Conservation (phyloP, 176 grass and related monocot genomes). For the Aegilops longissima region DNA sequence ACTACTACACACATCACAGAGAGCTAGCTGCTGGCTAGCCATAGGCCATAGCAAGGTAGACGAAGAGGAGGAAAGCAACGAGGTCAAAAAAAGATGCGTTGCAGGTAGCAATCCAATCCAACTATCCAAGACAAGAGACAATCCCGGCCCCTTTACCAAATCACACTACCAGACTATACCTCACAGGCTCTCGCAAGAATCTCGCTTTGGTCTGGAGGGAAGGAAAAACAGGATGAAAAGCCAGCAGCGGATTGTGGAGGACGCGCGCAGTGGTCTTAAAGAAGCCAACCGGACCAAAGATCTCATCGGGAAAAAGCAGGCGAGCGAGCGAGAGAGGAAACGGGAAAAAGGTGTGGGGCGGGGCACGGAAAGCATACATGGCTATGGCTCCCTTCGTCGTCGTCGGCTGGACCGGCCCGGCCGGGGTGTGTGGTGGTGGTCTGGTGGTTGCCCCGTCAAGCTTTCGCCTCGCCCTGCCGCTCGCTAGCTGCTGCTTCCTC, state of each 20-base stretch:
- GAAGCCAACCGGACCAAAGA: conserved; percentile 57
- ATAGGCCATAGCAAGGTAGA: neutral
- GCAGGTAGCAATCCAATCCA: conserved; percentile 28
- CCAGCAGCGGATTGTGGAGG: conserved; percentile 15
- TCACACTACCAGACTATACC: neutral
- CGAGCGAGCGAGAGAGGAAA: conserved; percentile 2
- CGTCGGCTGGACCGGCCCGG: neutral
- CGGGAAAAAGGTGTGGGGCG: conserved; percentile 13
- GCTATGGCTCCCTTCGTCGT: neutral
- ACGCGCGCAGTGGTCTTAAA: conserved; percentile 47
- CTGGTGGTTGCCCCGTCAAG: conserved; percentile 39
- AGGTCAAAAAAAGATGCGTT: conserved; percentile 28
- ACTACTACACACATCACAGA: neutral
- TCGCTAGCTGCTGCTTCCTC: neutral
- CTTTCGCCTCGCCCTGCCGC: conserved; percentile 30
- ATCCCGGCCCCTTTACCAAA: conserved; percentile 2
- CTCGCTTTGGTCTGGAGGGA: conserved; percentile 41
- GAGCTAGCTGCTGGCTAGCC: neutral
- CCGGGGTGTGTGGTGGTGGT: neutral
- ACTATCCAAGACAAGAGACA: neutral
- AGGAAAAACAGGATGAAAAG: conserved; percentile 47
- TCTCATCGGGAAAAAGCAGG: conserved; percentile 19
- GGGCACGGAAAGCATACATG: conserved; percentile 14
- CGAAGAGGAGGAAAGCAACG: neutral
- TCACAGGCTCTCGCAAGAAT: conserved; percentile 22